Percentiles rank a stretch among this genome's conserved stretches.
phyloP scores from a whole-genome alignment of 805 yeast species.

The Komagataella kurtzmanii region DNA sequence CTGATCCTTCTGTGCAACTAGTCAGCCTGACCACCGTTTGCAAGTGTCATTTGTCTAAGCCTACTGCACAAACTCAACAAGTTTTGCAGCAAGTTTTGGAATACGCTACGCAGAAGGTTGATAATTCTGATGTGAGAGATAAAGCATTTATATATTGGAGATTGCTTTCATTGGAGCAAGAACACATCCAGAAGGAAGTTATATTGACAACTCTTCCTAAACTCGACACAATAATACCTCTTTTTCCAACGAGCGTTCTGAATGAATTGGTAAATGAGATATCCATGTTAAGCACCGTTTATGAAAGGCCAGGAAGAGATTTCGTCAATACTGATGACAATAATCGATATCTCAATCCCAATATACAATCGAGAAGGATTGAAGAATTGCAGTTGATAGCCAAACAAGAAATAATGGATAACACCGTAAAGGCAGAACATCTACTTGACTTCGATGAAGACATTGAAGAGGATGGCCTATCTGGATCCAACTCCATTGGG shows the following conservation, averaged over 20 bases:
- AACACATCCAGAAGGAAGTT: conserved; percentile 32
- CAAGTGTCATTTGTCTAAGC: conserved; percentile 28
- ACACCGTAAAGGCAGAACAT: conserved; percentile 58
- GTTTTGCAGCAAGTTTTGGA: conserved; percentile 47
- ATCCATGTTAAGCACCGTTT: conserved; percentile 78
- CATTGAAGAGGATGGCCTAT: conserved; percentile 13
- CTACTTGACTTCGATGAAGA: conserved; percentile 78
- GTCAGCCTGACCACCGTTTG: conserved; percentile 49
- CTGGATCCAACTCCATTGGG: conserved; percentile 8
- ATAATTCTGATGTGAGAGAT: conserved; percentile 69
- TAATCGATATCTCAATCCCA: conserved; percentile 8
- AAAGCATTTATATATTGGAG: conserved; percentile 76
- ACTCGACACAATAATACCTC: conserved; percentile 58
- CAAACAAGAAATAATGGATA: conserved; percentile 51
- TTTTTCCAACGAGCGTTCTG: conserved; percentile 55
- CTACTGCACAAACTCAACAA: conserved; percentile 20
- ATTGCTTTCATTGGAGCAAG: conserved; percentile 36
- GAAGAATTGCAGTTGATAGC: conserved; percentile 75
- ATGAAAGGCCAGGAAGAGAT: conserved; percentile 67
- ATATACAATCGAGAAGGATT: conserved; percentile 36
- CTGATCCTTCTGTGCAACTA: conserved; percentile 48
- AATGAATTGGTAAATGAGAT: conserved; percentile 62
- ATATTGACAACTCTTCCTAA: conserved; percentile 55
- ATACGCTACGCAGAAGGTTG: conserved; percentile 48
- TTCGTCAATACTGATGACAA: conserved; percentile 24